These are phyloP conservation scores for Lodderomyces orthopsilosis DNA, from an alignment of 1,139 yeast species.

Conservation along the genomic window DNA sequence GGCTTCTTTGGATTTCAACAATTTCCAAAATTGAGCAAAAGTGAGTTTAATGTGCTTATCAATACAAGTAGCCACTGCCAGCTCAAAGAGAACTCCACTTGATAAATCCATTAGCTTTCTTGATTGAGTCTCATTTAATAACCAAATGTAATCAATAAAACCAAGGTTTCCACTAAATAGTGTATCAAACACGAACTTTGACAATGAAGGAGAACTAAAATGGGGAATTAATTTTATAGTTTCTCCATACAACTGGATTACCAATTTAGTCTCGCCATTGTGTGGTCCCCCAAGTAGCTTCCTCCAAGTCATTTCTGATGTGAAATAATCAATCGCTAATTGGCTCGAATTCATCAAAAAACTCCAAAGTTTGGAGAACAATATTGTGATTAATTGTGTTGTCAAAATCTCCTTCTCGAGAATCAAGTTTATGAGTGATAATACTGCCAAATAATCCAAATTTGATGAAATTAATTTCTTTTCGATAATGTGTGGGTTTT, in stretches of 20 bases:
- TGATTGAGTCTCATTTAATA: slow-evolving; percentile 16
- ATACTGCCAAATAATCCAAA: slow-evolving; percentile 46
- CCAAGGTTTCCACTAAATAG: not conserved
- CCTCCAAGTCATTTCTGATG: slow-evolving; percentile 19
- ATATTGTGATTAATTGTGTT: slow-evolving; percentile 16
- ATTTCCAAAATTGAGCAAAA: slow-evolving; percentile 9
- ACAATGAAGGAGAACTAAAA: slow-evolving; percentile 3
- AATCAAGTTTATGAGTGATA: slow-evolving; percentile 34
- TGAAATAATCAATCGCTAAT: slow-evolving; percentile 16
- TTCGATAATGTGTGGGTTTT: slow-evolving; percentile 11
- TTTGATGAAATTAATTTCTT: slow-evolving; percentile 39
- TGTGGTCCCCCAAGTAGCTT: slow-evolving; percentile 5
- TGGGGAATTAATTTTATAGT: slow-evolving; percentile 9
- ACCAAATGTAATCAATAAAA: slow-evolving; percentile 16
- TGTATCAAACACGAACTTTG: slow-evolving; percentile 7
- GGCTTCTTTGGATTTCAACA: slow-evolving; percentile 1
- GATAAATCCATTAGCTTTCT: slow-evolving; percentile 2
- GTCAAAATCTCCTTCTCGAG: slow-evolving; percentile 18
- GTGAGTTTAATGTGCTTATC: slow-evolving; percentile 3
- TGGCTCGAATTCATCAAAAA: slow-evolving; percentile 25
- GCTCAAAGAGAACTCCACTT: not conserved
- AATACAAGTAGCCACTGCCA: not conserved
- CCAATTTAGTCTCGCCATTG: slow-evolving; percentile 6
- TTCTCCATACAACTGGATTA: slow-evolving; percentile 12
- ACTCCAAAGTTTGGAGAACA: slow-evolving; percentile 39